Conservation (phyloP, 768 basidiomycete species). For the Calocybe indica region DNA sequence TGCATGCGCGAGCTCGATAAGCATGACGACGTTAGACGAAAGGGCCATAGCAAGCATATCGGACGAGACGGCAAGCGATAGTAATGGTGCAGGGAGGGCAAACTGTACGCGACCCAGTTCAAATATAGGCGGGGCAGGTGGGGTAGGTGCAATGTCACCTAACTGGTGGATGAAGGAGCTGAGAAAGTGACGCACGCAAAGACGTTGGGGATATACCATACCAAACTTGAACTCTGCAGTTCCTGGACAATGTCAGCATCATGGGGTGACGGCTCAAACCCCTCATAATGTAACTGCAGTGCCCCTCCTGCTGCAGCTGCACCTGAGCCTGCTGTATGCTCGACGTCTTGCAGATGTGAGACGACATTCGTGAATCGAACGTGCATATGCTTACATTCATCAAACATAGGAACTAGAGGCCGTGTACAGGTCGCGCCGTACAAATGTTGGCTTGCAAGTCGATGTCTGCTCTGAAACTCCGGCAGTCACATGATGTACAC, state of each 20-base stretch:
- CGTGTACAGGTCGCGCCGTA: neutral
- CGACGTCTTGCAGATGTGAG: conserved; percentile 56
- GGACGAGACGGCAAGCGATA: conserved; percentile 79
- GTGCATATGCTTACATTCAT: conserved; percentile 49
- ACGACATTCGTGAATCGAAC: conserved; percentile 3
- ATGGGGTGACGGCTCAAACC: conserved; percentile 74
- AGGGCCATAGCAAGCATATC: conserved; percentile 86
- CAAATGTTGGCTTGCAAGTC: too few species aligned
- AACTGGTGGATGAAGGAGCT: neutral
- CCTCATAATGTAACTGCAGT: conserved; percentile 74
- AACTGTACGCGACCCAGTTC: conserved; percentile 88
- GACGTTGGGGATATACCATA: neutral
- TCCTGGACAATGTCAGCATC: conserved; percentile 32
- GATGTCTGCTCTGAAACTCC: neutral
- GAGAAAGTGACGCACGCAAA: neutral
- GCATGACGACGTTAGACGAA: conserved; percentile 66
- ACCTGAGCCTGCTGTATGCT: conserved; percentile 50
- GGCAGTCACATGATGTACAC: neutral
- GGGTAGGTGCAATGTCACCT: conserved; percentile 17
- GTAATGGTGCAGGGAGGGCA: conserved; percentile 77
- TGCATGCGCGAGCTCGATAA: conserved; percentile 85
- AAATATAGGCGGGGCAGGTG: conserved; percentile 55
- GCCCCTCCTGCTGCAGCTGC: conserved; percentile 38
- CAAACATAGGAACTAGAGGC: conserved; percentile 41
- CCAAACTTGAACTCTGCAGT: conserved; percentile 11